Conservation (phyloP, 2,329 filamentous ascomycete genomes). For the Beauveria varroae region DNA sequence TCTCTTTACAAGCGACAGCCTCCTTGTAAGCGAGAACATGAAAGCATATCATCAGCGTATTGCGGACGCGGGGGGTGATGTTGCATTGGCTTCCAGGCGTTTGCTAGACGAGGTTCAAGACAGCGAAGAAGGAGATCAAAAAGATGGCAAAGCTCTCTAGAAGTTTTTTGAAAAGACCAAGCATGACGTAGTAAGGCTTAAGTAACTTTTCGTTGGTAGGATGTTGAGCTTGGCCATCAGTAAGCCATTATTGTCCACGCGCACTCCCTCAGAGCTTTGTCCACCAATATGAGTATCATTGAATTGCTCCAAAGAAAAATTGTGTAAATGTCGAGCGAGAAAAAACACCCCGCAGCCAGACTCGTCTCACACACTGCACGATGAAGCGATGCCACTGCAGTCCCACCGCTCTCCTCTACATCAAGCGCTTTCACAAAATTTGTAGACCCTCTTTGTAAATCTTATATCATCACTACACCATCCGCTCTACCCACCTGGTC, state of each 20-base stretch:
- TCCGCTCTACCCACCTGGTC: too few species aligned
- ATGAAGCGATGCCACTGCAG: too few species aligned
- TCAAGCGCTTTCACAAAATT: too few species aligned
- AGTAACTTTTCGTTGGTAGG: neutral
- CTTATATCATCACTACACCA: too few species aligned
- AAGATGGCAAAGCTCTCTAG: neutral
- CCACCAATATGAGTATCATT: too few species aligned
- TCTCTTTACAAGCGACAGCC: slow-evolving; percentile 38
- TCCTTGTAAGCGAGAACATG: slow-evolving; percentile 38
- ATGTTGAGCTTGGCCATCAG: neutral
- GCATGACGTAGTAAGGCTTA: neutral
- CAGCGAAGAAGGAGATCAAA: neutral
- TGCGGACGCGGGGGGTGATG: slow-evolving; percentile 16
- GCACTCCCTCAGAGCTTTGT: too few species aligned
- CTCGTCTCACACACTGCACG: too few species aligned
- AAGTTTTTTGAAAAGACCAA: neutral
- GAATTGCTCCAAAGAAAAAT: too few species aligned
- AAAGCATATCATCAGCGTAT: slow-evolving; percentile 22
- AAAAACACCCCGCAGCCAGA: too few species aligned
- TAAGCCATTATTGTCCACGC: neutral
- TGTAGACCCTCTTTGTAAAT: too few species aligned
- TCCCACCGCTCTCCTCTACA: too few species aligned
- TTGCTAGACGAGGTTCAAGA: slow-evolving; percentile 18
- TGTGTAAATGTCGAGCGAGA: too few species aligned
- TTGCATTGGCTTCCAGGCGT: slow-evolving; percentile 15